Base-by-base conservation (phyloP, 1,284 basidiomycete species). In the Tremellales sp. region DNA sequence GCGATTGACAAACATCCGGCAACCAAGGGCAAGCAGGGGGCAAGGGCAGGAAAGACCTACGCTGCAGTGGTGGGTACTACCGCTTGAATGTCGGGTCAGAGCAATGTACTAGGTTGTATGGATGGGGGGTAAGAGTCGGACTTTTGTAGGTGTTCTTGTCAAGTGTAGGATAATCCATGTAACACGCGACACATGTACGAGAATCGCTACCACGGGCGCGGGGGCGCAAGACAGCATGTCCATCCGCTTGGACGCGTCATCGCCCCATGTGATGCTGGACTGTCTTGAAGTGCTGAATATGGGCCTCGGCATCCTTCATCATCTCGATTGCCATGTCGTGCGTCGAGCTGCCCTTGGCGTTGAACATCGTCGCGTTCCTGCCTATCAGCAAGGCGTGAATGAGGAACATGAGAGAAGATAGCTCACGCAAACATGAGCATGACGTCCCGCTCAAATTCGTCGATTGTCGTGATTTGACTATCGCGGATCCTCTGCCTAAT, bases 291-390 rank as follows among this genome's bases (percentile, higher is more conserved):
- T 82, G 78, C 52, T 82, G 81, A 59, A 91, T 88, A 49, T 86
- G 82, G 4, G 63, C 76, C 70, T 92, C 89, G 61, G 85, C 85
- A 63, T 87, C 87, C 8, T 81, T 70, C 84, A 90, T 85, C 89
- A 92, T 92, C 85, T 92, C 88, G 66, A 87, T 83, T n/a, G 91
- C 87, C 86, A 94, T 89, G 45, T 80, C 79, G 61, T 85, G 83
- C 11, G 94, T 85, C 66, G 89, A 86, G 21, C 84, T 86, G 4
- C 83, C 84, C 1, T 86, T 85, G 37, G 84, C 79, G 59, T 97
- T 97, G 71, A 90, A 97, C 86, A 96, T 89, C 80, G 92, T 85
- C 12, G 92, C 89, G 65, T 97, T 97, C 19, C 70, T 71, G 43
- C 17, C 19, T 33, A 40, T 43, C 31, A 39, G 13, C 25, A 3